Base-by-base conservation (phyloP, 495 filamentous ascomycete species). In the Opeltia flavorubescens region DNA sequence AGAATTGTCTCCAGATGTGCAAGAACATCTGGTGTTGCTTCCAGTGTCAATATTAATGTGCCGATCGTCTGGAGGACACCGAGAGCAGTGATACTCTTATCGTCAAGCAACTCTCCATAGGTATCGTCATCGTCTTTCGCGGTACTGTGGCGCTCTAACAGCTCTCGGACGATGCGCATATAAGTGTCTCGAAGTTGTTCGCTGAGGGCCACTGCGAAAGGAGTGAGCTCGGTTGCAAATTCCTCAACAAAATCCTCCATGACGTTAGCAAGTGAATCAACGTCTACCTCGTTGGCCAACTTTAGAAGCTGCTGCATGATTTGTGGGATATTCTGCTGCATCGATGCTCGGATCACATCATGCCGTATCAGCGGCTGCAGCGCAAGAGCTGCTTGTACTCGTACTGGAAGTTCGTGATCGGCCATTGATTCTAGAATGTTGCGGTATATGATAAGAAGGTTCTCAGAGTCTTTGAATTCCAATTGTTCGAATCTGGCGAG, bases 181-280 rank as follows among this genome's bases (percentile, higher is more conserved):
- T 98, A 98, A 0, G 91, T 98, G 59, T 98, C 91, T 24, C 89
- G 81, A 18, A 98, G 72, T 62, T 98, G 91, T 68, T 98, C 88
- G 56, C 86, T 94, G 33, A 98, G 71, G 5, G 93, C 89, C 13
- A 96, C 93, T n/a, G 91, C 91, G 58, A 98, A 98, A 6, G 91
- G 91, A 1, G 91, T 98, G 43, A 98, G 72, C 59, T 98, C 93
- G 2, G 84, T 68, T 15, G 91, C 89, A 62, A 98, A 98, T 0
- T 96, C 91, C 62, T 98, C 91, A 43, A 98, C 91, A 60, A 96
- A 96, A 55, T 98, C 93, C 61, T 98, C 91, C 91, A 95, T 95
- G n/a, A 95, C 88, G 54, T 94, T 94, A n/a, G 88, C 86, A 17
- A 95, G 64, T 15, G 88, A 86, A 62, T 95, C 88, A 43, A 95